Evolutionary conservation across 2,329 filamentous ascomycete species (phyloP).

Genomic region (Fusarium sp.): DNA sequence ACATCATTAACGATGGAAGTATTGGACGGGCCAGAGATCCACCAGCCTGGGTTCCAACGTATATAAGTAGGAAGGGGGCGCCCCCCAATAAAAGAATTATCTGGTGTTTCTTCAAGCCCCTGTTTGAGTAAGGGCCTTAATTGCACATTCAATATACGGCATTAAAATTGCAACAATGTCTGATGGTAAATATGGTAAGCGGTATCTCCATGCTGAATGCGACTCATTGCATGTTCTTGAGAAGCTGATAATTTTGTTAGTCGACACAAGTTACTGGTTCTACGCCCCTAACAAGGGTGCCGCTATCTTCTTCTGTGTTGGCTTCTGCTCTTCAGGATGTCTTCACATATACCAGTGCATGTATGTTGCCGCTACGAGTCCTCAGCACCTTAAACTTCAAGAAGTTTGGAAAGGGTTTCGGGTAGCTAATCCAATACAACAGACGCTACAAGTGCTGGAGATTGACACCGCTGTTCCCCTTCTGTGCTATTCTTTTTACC

Average conservation of each 20-base stretch:
- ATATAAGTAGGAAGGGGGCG: conserved; percentile 23
- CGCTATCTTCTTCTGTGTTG: conserved; percentile 61
- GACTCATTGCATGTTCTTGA: not conserved
- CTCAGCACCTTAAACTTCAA: not conserved
- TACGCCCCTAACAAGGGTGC: conserved; percentile 64
- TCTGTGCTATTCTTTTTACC: conserved; percentile 67
- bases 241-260: conserved; percentile 43
- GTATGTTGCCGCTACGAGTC: conserved; percentile 55
- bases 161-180: conserved; percentile 36
- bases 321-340: conserved; percentile 55
- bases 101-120: not conserved
- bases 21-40: not conserved
- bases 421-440: not conserved
- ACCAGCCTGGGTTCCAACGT: not conserved
- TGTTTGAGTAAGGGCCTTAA: not conserved
- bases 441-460: conserved; percentile 70
- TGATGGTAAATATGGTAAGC: conserved; percentile 52
- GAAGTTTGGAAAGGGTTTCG: not conserved
- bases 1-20: not conserved
- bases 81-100: not conserved
- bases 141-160: not conserved
- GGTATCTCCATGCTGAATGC: not conserved
- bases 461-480: conserved; percentile 66
- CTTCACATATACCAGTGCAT: conserved; percentile 59
- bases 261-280: conserved; percentile 60